Conservation (phyloP, 148 eudicot genomes). For the Rhododendron griersonianum region DNA sequence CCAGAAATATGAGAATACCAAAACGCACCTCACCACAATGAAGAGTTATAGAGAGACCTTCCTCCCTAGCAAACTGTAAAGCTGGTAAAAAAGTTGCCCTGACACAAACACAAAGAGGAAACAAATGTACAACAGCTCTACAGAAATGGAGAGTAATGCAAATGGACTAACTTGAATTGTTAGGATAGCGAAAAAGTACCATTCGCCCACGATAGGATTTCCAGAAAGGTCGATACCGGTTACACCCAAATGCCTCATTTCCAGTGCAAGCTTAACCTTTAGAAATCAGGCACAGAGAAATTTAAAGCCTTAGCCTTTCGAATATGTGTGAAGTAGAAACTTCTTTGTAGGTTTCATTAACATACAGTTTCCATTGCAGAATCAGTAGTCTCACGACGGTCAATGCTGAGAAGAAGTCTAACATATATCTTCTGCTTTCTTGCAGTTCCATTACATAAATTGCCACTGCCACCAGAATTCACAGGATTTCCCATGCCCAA, state of each 20-base stretch:
- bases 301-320: neutral
- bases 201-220: conserved; percentile 82
- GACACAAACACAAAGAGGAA: conserved; percentile 13
- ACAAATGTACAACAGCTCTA: conserved; percentile 6
- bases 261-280: conserved; percentile 79
- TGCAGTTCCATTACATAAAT: conserved; percentile 21
- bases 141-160: conserved; percentile 4
- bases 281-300: neutral
- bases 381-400: conserved; percentile 72
- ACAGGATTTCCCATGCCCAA: conserved; percentile 14
- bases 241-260: conserved; percentile 67
- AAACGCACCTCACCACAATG: conserved; percentile 90
- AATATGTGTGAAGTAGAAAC: neutral
- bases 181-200: conserved; percentile 37
- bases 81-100: conserved; percentile 88
- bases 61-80: conserved; percentile 71
- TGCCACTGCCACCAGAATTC: conserved; percentile 18
- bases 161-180: neutral
- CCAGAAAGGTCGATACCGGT: conserved; percentile 96
- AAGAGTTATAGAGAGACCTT: conserved; percentile 72
- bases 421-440: conserved; percentile 64
- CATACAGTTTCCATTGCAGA: conserved; percentile 97
- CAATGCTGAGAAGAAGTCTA: conserved; percentile 89
- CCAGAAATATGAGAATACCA: conserved; percentile 3
- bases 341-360: conserved; percentile 6